Evolutionary conservation across 2,329 filamentous ascomycete genomes (phyloP).

Genomic region (Neoarthrinium moseri): DNA sequence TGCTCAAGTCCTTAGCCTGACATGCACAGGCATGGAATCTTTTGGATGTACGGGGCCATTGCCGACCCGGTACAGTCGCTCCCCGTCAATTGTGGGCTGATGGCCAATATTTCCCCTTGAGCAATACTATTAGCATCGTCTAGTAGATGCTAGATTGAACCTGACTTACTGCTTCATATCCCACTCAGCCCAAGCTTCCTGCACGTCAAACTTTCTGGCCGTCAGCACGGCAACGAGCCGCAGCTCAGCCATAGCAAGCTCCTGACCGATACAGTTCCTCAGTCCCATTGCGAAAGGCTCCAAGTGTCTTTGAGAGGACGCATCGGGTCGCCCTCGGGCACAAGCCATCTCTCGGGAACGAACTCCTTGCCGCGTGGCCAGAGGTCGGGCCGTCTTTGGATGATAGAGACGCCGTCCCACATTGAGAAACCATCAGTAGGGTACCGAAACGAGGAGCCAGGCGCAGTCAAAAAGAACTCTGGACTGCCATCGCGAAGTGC

Average conservation of each 20-base stretch:
- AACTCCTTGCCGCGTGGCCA: slow-evolving; percentile 38
- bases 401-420: slow-evolving; percentile 14
- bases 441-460: slow-evolving; percentile 32
- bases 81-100: slow-evolving; percentile 1
- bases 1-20: no score
- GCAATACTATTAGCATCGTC: background rate
- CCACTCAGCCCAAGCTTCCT: slow-evolving; percentile 40
- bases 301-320: slow-evolving; percentile 39
- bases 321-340: slow-evolving; percentile 13
- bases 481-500: slow-evolving; percentile 32
- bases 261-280: slow-evolving; percentile 56
- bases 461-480: slow-evolving; percentile 34
- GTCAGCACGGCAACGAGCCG: slow-evolving; percentile 48
- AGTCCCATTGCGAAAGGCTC: slow-evolving; percentile 54
- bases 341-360: slow-evolving; percentile 42
- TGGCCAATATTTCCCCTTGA: background rate
- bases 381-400: slow-evolving; percentile 29
- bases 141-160: background rate
- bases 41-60: slow-evolving; percentile 6
- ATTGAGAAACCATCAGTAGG: slow-evolving; percentile 32
- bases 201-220: slow-evolving; percentile 49
- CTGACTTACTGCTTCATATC: slow-evolving; percentile 15
- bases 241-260: slow-evolving; percentile 52
- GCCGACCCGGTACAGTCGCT: slow-evolving; percentile 1
- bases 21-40: slow-evolving; percentile 7